Conservation (phyloP, 768 basidiomycete genomes). For the Russula sp. region DNA sequence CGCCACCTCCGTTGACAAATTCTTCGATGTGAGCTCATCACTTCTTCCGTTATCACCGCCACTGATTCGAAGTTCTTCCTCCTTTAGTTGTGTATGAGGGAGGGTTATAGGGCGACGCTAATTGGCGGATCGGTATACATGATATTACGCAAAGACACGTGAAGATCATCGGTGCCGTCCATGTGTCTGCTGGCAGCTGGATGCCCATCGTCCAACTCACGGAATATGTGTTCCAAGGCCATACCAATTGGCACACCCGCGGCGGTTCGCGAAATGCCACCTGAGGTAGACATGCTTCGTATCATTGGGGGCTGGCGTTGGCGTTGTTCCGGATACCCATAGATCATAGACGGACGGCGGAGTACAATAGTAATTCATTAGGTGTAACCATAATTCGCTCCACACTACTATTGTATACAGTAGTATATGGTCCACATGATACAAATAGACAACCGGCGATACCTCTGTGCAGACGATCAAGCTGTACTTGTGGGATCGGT, state of each 20-base stretch:
- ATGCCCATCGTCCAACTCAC: slow-evolving; percentile 22
- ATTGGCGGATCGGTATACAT: slow-evolving; percentile 7
- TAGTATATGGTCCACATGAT: background rate
- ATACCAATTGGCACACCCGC: background rate
- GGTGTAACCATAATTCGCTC: background rate
- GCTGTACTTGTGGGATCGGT: background rate
- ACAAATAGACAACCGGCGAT: background rate
- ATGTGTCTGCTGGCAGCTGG: slow-evolving; percentile 20
- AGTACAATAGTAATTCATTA: background rate
- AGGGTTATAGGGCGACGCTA: background rate
- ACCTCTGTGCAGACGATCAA: background rate
- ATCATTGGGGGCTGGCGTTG: background rate
- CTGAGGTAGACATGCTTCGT: background rate
- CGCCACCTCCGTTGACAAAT: slow-evolving; percentile 2
- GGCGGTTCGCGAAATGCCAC: background rate
- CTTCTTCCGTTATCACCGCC: background rate
- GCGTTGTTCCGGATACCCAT: background rate
- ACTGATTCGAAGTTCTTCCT: background rate
- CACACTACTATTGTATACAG: background rate
- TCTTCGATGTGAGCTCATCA: slow-evolving; percentile 8
- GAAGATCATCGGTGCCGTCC: slow-evolving; percentile 17
- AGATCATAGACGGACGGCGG: background rate
- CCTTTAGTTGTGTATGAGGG: background rate
- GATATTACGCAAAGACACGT: slow-evolving; percentile 11
- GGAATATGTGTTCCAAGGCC: slow-evolving; percentile 5